A percentile compares a stretch with the other conserved stretches of the same genome.
Conservation (phyloP, 2,329 filamentous ascomycete genomes). For the Beauveria pseudobassiana region DNA sequence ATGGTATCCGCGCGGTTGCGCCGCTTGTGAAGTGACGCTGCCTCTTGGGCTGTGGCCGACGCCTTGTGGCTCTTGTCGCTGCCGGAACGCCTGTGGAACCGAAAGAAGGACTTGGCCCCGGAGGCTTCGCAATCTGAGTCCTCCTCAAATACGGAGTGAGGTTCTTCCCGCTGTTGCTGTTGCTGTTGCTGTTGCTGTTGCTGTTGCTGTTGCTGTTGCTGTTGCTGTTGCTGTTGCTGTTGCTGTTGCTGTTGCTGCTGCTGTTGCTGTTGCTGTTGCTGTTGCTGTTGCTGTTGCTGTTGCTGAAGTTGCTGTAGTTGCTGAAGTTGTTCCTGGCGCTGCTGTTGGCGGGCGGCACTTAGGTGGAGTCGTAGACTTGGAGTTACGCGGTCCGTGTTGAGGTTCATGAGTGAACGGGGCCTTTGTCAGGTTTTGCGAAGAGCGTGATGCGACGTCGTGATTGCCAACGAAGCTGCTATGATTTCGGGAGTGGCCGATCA, state of each 20-base stretch:
- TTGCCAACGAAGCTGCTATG: conserved; percentile 12
- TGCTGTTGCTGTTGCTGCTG: conserved; percentile 15
- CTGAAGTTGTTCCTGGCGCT: conserved; percentile 18
- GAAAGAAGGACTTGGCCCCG: conserved; percentile 34
- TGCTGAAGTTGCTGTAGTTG: conserved; percentile 13
- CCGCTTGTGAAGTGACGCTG: neutral
- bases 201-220: conserved; percentile 12
- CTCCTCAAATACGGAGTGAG: conserved; percentile 40
- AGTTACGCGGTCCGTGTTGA: conserved; percentile 16
- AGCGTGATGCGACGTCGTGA: conserved; percentile 18
- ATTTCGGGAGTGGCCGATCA: conserved; percentile 13
- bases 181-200: conserved; percentile 17
- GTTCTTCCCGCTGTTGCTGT: conserved; percentile 16
- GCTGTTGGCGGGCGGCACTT: conserved; percentile 13
- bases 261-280: conserved; percentile 13
- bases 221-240: conserved; percentile 15
- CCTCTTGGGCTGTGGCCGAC: conserved; percentile 3
- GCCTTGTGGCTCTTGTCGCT: conserved; percentile 23
- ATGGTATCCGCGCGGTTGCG: conserved; percentile 17
- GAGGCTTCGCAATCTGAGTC: conserved; percentile 37
- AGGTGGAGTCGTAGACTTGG: conserved; percentile 23
- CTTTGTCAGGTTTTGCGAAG: conserved; percentile 18
- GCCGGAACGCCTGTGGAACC: conserved; percentile 33
- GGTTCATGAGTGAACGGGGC: conserved; percentile 4
- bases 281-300: conserved; percentile 14